Conservation (phyloP, 768 basidiomycete species). For the Suillus subaureus region DNA sequence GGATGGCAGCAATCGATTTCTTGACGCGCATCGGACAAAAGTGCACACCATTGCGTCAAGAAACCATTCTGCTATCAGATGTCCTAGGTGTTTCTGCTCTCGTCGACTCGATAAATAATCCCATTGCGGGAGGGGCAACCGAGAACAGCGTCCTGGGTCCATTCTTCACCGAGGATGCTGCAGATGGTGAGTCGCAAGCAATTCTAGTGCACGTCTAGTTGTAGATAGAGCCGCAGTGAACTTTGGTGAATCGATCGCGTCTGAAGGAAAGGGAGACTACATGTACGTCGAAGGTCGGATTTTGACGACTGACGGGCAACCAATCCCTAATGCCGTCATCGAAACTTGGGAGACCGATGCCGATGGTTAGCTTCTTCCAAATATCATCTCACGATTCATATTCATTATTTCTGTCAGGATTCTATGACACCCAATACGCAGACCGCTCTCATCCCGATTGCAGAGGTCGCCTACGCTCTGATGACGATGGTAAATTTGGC, state of each 20-base stretch:
- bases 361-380: constrained; percentile 40
- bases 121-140: constrained; percentile 61
- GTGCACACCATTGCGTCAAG: constrained; percentile 69
- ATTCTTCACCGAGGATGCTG: constrained; percentile 79
- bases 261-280: constrained; percentile 85
- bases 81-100: constrained; percentile 76
- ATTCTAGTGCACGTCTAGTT: neutral
- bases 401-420: constrained; percentile 15
- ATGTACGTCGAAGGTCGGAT: constrained; percentile 80
- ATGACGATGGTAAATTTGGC: constrained; percentile 63
- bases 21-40: constrained; percentile 74
- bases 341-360: constrained; percentile 88
- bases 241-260: constrained; percentile 76
- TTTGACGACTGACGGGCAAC: constrained; percentile 57
- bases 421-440: constrained; percentile 55
- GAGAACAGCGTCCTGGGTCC: constrained; percentile 82
- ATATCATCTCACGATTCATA: constrained; percentile 35
- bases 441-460: constrained; percentile 66
- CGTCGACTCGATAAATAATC: constrained; percentile 75
- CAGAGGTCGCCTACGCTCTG: constrained; percentile 62
- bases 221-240: constrained; percentile 44
- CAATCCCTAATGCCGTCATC: constrained; percentile 64
- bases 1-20: constrained; percentile 81
- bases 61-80: constrained; percentile 88
- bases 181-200: constrained; percentile 51